Evolutionary conservation across 2,329 filamentous ascomycete species (phyloP).

Genomic region (Knoxdaviesia proteae): DNA sequence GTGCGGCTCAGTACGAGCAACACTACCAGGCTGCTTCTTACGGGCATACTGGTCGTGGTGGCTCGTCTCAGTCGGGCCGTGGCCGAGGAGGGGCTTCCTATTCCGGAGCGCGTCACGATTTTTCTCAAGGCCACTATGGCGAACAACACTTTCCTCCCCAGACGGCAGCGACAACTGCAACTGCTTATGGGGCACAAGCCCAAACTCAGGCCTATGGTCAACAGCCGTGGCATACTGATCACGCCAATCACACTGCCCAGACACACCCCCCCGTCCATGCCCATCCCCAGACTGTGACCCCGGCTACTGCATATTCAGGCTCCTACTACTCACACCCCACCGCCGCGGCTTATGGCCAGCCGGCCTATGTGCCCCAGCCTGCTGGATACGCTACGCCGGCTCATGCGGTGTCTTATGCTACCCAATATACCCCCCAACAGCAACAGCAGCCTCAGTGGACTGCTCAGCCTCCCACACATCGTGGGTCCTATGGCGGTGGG

Average conservation of each 20-base stretch:
- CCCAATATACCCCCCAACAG: slow-evolving; percentile 1
- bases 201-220: too few species aligned
- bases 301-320: too few species aligned
- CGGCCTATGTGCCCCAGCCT: slow-evolving; percentile 22
- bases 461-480: slow-evolving; percentile 18
- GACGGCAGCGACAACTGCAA: too few species aligned
- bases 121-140: too few species aligned
- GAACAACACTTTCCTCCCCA: too few species aligned
- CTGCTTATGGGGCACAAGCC: too few species aligned
- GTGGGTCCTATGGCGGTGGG: not conserved
- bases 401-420: slow-evolving; percentile 6
- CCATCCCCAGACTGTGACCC: too few species aligned
- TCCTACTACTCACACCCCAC: too few species aligned
- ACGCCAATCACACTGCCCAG: too few species aligned
- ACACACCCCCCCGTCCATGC: too few species aligned
- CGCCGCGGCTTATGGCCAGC: slow-evolving; percentile 5
- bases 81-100: slow-evolving; percentile 8
- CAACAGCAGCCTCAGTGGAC: slow-evolving; percentile 18
- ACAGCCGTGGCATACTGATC: too few species aligned
- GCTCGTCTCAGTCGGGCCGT: slow-evolving; percentile 4
- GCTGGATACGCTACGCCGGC: slow-evolving; percentile 14
- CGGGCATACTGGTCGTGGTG: not conserved
- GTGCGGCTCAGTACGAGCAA: slow-evolving; percentile 11
- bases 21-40: slow-evolving; percentile 10
- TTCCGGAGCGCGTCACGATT: slow-evolving; percentile 12